phyloP scores from a whole-genome alignment of 352 stramenopile genomes.

The Globisporangium splendens region DNA sequence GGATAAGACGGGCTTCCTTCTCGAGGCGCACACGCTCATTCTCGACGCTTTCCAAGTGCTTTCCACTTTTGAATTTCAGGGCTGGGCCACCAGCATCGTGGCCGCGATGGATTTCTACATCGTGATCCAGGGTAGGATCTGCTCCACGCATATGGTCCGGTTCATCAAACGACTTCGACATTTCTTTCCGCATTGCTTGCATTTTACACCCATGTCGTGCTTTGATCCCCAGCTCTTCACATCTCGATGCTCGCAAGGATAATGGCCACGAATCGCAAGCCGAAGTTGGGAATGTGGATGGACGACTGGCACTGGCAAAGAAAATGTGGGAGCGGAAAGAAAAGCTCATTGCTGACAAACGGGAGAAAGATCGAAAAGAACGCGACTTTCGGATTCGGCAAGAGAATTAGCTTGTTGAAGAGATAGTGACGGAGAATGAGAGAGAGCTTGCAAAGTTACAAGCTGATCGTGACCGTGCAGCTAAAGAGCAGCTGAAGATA shows the following conservation, averaged over 20 bases:
- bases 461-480: conserved; percentile 19
- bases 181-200: conserved; percentile 73
- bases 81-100: conserved; percentile 34
- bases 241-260: conserved; percentile 47
- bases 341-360: conserved; percentile 38
- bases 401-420: conserved; percentile 36
- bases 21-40: conserved; percentile 61
- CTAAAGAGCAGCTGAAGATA: conserved; percentile 45
- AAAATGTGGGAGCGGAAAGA: conserved; percentile 77
- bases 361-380: conserved; percentile 40
- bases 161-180: conserved; percentile 57
- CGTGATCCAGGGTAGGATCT: conserved; percentile 42
- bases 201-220: conserved; percentile 50
- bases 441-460: conserved; percentile 29
- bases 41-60: conserved; percentile 49
- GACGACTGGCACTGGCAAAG: conserved; percentile 47
- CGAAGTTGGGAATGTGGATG: conserved; percentile 62
- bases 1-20: conserved; percentile 59
- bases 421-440: conserved; percentile 34
- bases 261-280: conserved; percentile 29
- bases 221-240: conserved; percentile 68
- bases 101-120: conserved; percentile 46
- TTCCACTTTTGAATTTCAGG: conserved; percentile 29
- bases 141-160: conserved; percentile 37
- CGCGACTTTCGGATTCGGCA: conserved; percentile 48